These are phyloP conservation scores for Angomonas deanei DNA, from an alignment of 208 protist species.

Conservation along the genomic window DNA sequence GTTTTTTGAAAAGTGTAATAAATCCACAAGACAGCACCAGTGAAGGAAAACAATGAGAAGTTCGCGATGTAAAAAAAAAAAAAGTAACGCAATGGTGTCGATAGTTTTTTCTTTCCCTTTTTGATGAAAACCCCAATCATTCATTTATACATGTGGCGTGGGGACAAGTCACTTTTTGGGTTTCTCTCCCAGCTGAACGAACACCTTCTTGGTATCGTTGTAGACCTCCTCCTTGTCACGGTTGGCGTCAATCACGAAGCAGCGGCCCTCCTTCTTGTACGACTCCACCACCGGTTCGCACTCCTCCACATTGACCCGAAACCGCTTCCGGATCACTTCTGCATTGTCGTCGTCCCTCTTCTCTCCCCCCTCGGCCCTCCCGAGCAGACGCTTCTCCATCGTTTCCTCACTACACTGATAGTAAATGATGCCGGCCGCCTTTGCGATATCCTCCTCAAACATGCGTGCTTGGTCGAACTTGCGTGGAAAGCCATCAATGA, in stretches of 20 bases:
- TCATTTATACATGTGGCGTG: background rate
- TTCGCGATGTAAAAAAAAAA: constrained; percentile 6
- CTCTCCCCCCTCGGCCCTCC: constrained; percentile 25
- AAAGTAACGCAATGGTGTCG: background rate
- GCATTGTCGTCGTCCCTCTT: constrained; percentile 73
- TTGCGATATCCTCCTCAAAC: constrained; percentile 78
- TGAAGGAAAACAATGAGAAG: constrained; percentile 2
- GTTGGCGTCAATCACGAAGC: constrained; percentile 65
- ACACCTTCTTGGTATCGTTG: constrained; percentile 34
- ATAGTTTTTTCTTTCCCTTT: constrained; percentile 5
- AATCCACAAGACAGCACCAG: no score
- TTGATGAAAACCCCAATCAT: no score
- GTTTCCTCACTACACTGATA: constrained; percentile 74
- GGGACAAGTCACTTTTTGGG: constrained; percentile 5
- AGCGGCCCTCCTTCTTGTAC: constrained; percentile 59
- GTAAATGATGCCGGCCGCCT: constrained; percentile 61
- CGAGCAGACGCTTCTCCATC: constrained; percentile 67
- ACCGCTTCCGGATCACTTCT: constrained; percentile 65
- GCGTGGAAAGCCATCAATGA: constrained; percentile 89
- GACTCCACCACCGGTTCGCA: constrained; percentile 82
- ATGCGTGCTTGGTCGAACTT: constrained; percentile 79
- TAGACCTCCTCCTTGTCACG: constrained; percentile 60
- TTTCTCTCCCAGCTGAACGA: constrained; percentile 44
- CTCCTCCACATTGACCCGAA: constrained; percentile 71
- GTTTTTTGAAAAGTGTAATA: no score